A percentile compares a stretch with the other conserved stretches of the same genome.
These are phyloP conservation scores for Pleurotus cornucopiae DNA, from an alignment of 768 basidiomycete species.

Conservation along the genomic window DNA sequence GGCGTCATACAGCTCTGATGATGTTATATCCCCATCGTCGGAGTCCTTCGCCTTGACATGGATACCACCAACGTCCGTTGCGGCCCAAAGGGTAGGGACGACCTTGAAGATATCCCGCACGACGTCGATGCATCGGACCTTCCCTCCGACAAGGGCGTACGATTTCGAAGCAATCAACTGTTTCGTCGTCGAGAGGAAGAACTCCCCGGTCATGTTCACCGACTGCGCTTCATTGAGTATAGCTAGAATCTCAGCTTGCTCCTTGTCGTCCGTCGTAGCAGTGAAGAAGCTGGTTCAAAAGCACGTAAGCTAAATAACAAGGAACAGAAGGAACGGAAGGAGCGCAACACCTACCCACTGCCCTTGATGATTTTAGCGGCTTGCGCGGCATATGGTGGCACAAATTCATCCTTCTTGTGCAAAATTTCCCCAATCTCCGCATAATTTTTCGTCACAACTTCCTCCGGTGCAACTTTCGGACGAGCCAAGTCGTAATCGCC, in stretches of 20 bases:
- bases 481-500: constrained; percentile 53
- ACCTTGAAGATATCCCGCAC: constrained; percentile 63
- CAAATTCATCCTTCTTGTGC: constrained; percentile 40
- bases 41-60: constrained; percentile 54
- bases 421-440: constrained; percentile 50
- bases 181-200: constrained; percentile 63
- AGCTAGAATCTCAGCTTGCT: constrained; percentile 41
- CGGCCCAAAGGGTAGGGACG: constrained; percentile 68
- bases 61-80: constrained; percentile 68
- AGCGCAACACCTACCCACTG: constrained; percentile 44
- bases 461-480: constrained; percentile 29
- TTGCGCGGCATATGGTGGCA: constrained; percentile 42
- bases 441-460: constrained; percentile 39
- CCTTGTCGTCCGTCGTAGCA: constrained; percentile 38
- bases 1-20: constrained; percentile 56
- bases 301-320: background rate
- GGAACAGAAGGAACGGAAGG: background rate
- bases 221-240: constrained; percentile 47
- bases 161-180: constrained; percentile 52
- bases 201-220: constrained; percentile 47
- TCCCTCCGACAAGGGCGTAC: constrained; percentile 52
- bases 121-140: constrained; percentile 55
- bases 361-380: constrained; percentile 53
- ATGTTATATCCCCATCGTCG: constrained; percentile 57
- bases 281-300: constrained; percentile 56